Base-by-base conservation (phyloP, 768 basidiomycete species). In the Hortiboletus flavorubellus region DNA sequence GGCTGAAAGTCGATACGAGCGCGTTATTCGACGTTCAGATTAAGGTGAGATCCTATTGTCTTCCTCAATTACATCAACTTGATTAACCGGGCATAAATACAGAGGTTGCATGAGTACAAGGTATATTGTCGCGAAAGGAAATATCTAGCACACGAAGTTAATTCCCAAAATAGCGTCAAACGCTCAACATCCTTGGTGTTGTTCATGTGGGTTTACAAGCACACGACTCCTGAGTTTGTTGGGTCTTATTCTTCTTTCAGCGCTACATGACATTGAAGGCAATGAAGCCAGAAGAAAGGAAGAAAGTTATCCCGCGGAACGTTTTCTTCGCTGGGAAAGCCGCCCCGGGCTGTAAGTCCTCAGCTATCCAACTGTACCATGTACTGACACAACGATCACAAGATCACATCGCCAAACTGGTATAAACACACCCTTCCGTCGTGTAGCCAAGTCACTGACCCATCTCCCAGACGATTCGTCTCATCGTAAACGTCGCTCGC, bases 281-380 rank as follows among this genome's bases (percentile, higher is more conserved):
- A 33, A 84, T 96, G 85, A 77, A 79, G 2, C 81, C 89, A 0
- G 86, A 73, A 30, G 85, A 97, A 69, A 82, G 89, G 65, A 88
- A 89, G 77, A 90, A 89, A 68, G 81, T 88, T 60, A 85, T 82
- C 61, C 89, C 85, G n/a, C 82, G 85, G 49, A 93, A 93, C 18
- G 88, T 93, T n/a, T 90, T 99, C 78, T 98, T 99, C 60, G 96
- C 93, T 33, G 96, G 97, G 59, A 98, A 98, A 71, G 94, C 96
- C 50, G 96, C 96, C 0, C 96, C 96, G 38, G 95, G 86, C 54
- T 93, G 87, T 89, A 67, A 66, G 86, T 75, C 8, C 18, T 29
- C 14, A 16, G 18, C 31, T 35, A 29, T 39, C n/a, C 14, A 12
- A 18, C n/a, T 21, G 39, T 18, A 16, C 30, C 49, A 11, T 18